These are phyloP conservation scores for Aspergillus baeticus DNA, from an alignment of 495 filamentous ascomycete genomes.

Conservation along the genomic window DNA sequence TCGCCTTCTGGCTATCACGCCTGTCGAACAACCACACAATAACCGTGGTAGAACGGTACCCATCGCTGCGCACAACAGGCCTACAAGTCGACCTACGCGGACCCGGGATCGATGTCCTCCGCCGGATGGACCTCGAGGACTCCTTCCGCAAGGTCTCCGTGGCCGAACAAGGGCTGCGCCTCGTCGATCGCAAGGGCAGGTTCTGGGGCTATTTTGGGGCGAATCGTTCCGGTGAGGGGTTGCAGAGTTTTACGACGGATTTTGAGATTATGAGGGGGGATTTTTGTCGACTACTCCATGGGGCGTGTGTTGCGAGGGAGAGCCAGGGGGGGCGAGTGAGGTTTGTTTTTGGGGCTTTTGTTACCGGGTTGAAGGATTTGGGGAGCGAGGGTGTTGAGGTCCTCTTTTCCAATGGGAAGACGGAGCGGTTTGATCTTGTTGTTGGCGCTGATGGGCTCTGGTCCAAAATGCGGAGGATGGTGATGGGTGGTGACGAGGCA, in stretches of 20 bases:
- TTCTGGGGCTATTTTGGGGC: conserved; percentile 27
- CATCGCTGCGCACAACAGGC: conserved; percentile 33
- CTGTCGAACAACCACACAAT: conserved; percentile 31
- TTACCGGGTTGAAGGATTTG: conserved; percentile 16
- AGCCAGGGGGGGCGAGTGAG: conserved; percentile 28
- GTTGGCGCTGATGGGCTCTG: conserved; percentile 50
- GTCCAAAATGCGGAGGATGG: conserved; percentile 40
- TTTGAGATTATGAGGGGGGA: conserved; percentile 50
- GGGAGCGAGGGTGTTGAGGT: conserved; percentile 30
- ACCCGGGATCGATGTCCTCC: conserved; percentile 36
- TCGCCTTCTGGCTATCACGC: conserved; percentile 41
- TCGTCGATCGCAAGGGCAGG: conserved; percentile 31
- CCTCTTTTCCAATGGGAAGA: conserved; percentile 32
- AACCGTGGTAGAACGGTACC: conserved; percentile 39
- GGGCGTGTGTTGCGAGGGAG: conserved; percentile 26
- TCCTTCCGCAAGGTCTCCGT: conserved; percentile 21
- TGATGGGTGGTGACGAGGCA: conserved; percentile 16
- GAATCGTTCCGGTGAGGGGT: conserved; percentile 26
- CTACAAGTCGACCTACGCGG: conserved; percentile 40
- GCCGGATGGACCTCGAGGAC: conserved; percentile 37
- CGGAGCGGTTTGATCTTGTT: conserved; percentile 43
- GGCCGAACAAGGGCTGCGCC: conserved; percentile 31
- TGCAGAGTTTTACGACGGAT: conserved; percentile 38
- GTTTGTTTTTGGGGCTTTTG: conserved; percentile 28
- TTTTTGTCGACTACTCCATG: conserved; percentile 33